Evolutionary conservation across 768 basidiomycete genomes (phyloP), one percentile per base, ranked within the genome.

Genomic region (Gloeophyllum trabeum): DNA sequence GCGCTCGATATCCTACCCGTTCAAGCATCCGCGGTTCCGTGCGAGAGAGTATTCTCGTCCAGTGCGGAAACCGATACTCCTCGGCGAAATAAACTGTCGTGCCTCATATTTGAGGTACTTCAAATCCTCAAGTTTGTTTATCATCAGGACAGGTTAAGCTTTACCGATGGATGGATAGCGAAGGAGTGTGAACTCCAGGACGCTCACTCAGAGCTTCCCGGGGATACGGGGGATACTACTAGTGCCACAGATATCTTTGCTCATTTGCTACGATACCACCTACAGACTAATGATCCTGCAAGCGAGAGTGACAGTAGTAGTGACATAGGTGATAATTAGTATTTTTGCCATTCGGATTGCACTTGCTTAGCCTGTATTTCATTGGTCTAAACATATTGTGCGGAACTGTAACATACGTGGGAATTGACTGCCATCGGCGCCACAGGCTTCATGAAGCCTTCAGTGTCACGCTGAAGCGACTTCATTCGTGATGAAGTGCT

Each of bases 1-100:
- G 47, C 47, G 7, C 6, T 43, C 21, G 47, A 48, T 41, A 36
- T 42, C 23, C 47, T 48, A 4, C 47, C 47, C 26, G 47, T 36
- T 2, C 47, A 48, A 23, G 47, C 30, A 10, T 48, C 47, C 6
- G 22, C 47, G 34, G 47, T 48, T 22, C 18, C 42, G 4, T 48
- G 20, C 28, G 47, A 48, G 25, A 30, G 47, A 7, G 34, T 43
- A 18, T 48, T 48, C 35, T 48, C 47, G 4, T 34, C 47, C 43
- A 25, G n/a, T 20, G 43, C 43, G 34, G 37, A 21, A 6, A 43
- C 44, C 24, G 34, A 10, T 18, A 43, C 44, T 5, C 13, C 20
- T 12, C 36, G 36, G 10, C 36, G 36, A 7, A 37, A 21, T 21
- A 10, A 21, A 7, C 36, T 37, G 10, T 37, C 36, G 7, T 21